These are phyloP conservation scores for Closterium sp. DNA, from an alignment of 139 green algal genomes.

Conservation along the genomic window DNA sequence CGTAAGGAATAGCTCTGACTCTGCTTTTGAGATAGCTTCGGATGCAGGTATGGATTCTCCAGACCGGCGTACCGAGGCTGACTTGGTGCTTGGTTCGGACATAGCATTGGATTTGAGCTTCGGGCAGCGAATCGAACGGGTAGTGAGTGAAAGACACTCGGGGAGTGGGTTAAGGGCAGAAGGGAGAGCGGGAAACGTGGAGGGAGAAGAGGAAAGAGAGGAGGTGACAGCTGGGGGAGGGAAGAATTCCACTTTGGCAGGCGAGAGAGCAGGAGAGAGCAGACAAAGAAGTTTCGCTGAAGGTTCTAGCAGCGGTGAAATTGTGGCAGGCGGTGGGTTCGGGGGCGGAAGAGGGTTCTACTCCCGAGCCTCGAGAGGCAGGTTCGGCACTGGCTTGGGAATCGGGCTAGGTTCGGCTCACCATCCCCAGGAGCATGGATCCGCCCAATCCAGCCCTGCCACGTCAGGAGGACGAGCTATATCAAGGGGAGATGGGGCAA, in stretches of 20 bases:
- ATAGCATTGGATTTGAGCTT: not conserved
- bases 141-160: not conserved
- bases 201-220: not conserved
- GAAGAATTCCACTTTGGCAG: not conserved
- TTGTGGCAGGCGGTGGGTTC: not conserved
- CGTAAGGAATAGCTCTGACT: not conserved
- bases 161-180: not conserved
- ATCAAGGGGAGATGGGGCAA: not conserved
- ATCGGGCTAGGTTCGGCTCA: not conserved
- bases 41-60: not conserved
- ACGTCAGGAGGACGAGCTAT: not conserved
- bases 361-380: not conserved
- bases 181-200: not conserved
- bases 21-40: not conserved
- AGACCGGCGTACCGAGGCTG: not conserved
- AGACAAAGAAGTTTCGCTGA: not conserved
- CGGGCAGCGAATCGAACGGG: not conserved
- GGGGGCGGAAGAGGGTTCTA: not conserved
- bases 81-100: not conserved
- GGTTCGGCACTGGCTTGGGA: not conserved
- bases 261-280: not conserved
- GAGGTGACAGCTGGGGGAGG: not conserved
- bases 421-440: not conserved
- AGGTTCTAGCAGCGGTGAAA: not conserved
- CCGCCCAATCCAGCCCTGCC: not conserved